Base-by-base conservation (phyloP, 1,284 basidiomycete genomes). In the Cutaneotrichosporon curvatum region DNA sequence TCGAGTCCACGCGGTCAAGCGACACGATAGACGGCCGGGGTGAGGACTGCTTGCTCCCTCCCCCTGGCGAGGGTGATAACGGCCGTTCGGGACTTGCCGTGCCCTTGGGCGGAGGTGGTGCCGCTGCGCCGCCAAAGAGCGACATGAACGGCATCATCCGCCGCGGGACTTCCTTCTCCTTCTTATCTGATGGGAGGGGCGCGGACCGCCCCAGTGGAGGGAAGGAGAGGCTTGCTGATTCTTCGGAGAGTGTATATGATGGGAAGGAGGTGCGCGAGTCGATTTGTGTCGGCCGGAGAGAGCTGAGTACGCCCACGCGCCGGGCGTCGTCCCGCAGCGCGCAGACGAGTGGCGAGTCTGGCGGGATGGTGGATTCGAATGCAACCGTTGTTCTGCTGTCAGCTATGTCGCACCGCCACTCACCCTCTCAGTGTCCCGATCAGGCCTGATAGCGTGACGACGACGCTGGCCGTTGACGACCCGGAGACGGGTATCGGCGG, bases 361-460 rank as follows among this genome's bases (percentile, higher is more conserved):
- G 74, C 38, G 82, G 76, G 9, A 90, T 59, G 2, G 47, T 54
- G 30, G 59, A 63, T 47, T 59, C 63, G 36, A 71, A 57, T 1
- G 57, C 50, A 16, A 67, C 40, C 3, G 33, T 39, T 20, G 45
- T 34, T 15, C 49, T 46, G 45, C 11, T 3, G 21, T 39, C 30
- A 37, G 31, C 18, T 4, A 23, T 31, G 11, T 19, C 31, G 15
- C 21, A 21, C 16, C n/a, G 20, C 15, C 7, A 23, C 23, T 22
- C 35, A 70, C 64, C 56, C 63, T 37, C 62, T 70, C 18, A 89
- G 65, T 10, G 73, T 76, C 10, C 86, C 87, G 33, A 88, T 75
- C 18, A 92, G 71, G 10, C 88, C 89, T 2, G 87, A 89, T 22
- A 89, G 73, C 0, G 87, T 88, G 6, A 89, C 76, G 12, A 87